phyloP scores from a whole-genome alignment of 108 stramenopile species.

The Nannochloropsis salina region DNA sequence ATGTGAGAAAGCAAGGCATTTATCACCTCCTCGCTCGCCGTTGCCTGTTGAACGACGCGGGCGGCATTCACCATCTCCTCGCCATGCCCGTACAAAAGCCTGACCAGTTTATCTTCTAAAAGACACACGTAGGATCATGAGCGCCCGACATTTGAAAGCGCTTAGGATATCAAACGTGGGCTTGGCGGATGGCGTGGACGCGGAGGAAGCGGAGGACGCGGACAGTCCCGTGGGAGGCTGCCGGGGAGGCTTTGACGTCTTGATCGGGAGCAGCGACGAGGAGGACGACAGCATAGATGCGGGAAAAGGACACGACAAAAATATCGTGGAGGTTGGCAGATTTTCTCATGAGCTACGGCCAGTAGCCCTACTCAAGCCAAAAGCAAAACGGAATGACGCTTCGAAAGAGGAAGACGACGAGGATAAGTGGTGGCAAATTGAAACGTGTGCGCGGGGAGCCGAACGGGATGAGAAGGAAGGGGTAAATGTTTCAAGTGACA shows the following conservation, averaged over 20 bases:
- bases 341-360: not conserved
- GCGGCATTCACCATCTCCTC: no score
- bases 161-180: not conserved
- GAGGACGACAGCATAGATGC: not conserved
- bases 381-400: no score
- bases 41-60: no score
- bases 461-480: not conserved
- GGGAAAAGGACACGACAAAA: not conserved
- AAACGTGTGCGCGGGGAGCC: not conserved
- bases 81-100: no score
- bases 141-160: not conserved
- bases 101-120: no score
- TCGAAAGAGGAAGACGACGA: not conserved
- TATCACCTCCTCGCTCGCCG: no score
- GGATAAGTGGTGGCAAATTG: not conserved
- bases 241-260: not conserved
- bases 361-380: not conserved
- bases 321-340: not conserved
- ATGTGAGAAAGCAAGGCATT: no score
- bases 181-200: not conserved
- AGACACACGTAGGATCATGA: not conserved
- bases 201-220: not conserved
- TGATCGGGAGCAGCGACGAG: not conserved
- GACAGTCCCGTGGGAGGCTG: not conserved
- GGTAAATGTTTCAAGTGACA: no score